Conservation (phyloP, 192 early-diverging fungal species). For the Phlyctochytrium arcticum region DNA sequence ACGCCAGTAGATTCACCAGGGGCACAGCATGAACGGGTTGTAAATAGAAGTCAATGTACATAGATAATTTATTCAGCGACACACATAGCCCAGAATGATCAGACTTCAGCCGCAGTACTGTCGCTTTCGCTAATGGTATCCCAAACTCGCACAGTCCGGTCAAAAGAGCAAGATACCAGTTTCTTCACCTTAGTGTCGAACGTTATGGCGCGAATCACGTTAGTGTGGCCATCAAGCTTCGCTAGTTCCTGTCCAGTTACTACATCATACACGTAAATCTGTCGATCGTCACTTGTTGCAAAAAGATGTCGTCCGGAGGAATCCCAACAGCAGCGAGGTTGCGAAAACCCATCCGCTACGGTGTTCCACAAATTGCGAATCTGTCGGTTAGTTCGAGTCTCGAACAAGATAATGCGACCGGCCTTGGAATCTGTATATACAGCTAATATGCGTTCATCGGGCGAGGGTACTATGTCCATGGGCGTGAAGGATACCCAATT, state of each 20-base stretch:
- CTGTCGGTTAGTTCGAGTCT: conserved; percentile 32
- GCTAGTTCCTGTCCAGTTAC: conserved; percentile 40
- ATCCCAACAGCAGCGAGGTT: conserved; percentile 64
- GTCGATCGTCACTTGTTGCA: conserved; percentile 59
- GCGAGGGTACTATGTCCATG: conserved; percentile 56
- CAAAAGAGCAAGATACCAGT: conserved; percentile 57
- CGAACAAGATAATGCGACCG: conserved; percentile 65
- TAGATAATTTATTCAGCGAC: too few species aligned
- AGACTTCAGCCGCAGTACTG: too few species aligned
- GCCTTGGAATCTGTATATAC: conserved; percentile 64
- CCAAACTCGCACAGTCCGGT: conserved; percentile 58
- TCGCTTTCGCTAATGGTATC: conserved; percentile 1
- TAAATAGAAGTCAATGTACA: too few species aligned
- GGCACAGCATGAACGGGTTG: too few species aligned
- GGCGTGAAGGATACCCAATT: conserved; percentile 81
- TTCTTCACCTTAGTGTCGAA: conserved; percentile 36
- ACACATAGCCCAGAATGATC: too few species aligned
- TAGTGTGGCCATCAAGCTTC: conserved; percentile 52
- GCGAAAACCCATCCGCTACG: conserved; percentile 58
- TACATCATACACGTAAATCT: conserved; percentile 51
- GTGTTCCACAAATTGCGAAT: conserved; percentile 62
- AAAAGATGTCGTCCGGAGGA: conserved; percentile 58
- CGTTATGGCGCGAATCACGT: conserved; percentile 47
- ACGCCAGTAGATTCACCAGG: conserved; percentile 23
- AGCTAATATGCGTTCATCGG: conserved; percentile 53